A percentile compares a stretch with the other conserved stretches of the same genome.
These are phyloP conservation scores for Brassica napus DNA, from an alignment of 345 rosid genomes.

Conservation along the genomic window Da-Ae NC_063446.1:7958501-7959000, in stretches of 20 bases:
- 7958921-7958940: background rate
- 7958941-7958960: constrained; percentile 33
- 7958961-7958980: background rate
- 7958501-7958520: background rate
- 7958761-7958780: background rate
- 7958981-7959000: constrained; percentile 47
- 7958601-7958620: no score
- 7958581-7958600: no score
- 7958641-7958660: no score
- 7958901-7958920: background rate
- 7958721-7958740: no score
- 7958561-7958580: background rate
- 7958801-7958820: background rate
- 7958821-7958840: background rate
- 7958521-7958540: background rate
- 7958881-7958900: background rate
- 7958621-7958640: background rate
- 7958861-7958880: background rate
- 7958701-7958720: no score
- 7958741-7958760: no score
- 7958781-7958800: background rate
- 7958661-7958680: no score
- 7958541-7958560: background rate
- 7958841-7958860: background rate
- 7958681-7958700: no score